These are phyloP conservation scores for Nakazawaea sp. DNA, from an alignment of 805 yeast species.

Conservation along the genomic window DNA sequence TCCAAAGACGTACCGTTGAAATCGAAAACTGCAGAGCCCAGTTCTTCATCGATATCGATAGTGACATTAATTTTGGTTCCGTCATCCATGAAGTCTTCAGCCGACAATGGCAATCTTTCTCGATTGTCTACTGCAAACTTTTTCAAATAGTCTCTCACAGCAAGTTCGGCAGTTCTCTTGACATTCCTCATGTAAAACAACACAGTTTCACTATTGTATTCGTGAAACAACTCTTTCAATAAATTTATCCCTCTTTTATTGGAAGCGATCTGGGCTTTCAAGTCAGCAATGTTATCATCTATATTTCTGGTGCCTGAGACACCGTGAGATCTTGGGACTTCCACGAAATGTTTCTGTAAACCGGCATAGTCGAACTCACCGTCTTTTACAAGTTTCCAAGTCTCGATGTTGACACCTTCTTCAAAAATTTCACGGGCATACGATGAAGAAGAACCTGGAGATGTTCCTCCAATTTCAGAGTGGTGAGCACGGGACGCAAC, in stretches of 20 bases:
- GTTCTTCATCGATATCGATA: conserved; percentile 28
- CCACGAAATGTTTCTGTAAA: conserved; percentile 29
- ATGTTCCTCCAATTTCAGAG: conserved; percentile 37
- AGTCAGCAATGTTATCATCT: conserved; percentile 41
- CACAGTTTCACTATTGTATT: conserved; percentile 35
- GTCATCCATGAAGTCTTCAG: conserved; percentile 42
- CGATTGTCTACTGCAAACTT: conserved; percentile 33
- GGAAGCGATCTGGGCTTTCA: conserved; percentile 45
- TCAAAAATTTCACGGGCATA: conserved; percentile 33
- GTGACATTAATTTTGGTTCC: conserved; percentile 38
- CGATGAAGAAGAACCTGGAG: conserved; percentile 41
- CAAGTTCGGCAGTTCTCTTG: conserved; percentile 38
- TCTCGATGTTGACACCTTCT: conserved; percentile 37
- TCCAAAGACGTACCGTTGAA: conserved; percentile 42
- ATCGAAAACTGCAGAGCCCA: conserved; percentile 36
- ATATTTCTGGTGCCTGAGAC: conserved; percentile 45
- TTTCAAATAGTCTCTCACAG: conserved; percentile 29
- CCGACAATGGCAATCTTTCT: conserved; percentile 29
- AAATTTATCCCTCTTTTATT: conserved; percentile 44
- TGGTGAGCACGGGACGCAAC: conserved; percentile 42
- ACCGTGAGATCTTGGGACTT: conserved; percentile 39
- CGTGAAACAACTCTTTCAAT: conserved; percentile 33
- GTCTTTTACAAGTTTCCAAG: conserved; percentile 28
- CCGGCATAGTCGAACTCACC: conserved; percentile 36
- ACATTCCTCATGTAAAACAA: conserved; percentile 40